Evolutionary conservation across 1,284 basidiomycete species (phyloP), one percentile per base, ranked within the genome.

Genomic region (Retiboletus flavoniger): DNA sequence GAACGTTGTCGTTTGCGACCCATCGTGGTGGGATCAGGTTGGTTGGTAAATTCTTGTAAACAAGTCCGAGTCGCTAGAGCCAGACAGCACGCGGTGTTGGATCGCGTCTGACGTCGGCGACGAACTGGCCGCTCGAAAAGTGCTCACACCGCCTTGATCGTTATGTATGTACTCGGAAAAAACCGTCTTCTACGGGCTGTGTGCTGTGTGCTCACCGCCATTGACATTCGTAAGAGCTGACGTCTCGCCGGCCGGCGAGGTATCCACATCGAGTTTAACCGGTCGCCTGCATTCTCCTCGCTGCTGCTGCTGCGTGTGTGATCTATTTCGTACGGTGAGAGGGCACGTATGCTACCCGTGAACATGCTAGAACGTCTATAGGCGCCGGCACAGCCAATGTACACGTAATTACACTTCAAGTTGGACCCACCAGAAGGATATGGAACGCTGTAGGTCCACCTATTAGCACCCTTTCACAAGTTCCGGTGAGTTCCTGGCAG

Each of bases 1-100:
- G 76, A 72, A 35, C 75, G 75, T 60, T 71, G 76, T 57, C 82
- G 76, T 69, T 82, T 83, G 58, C 78, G 77, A 36, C 74, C 57
- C 64, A 65, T 65, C 29, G 49, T 58, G 53, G 36, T 53, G 42
- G 47, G 29, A 7, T 11, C 2, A 6, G 29, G 4, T 24, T 24
- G 21, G 21, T 24, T 24, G 21, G 21, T n/a, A n/a, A n/a, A 24
- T 3, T 24, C 24, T 6, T 24, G 24, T 24, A 24, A 24, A 24
- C 24, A 6, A 24, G 24, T 24, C 24, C 24, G 4, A 24, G 24
- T 24, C 24, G 24, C 4, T 4, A 24, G 21, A 24, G 21, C 21
- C 26, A 9, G 43, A 16, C 24, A 16, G 32, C 1, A 47, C 59
- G 51, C 59, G 59, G 35, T 35, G 24, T 21, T 19, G 36, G 6